Percentiles rank a stretch among this genome's conserved stretches.
These are phyloP conservation scores for Pseudocercospora macadamiae DNA, from an alignment of 2,329 filamentous ascomycete species.

Conservation along the genomic window DNA sequence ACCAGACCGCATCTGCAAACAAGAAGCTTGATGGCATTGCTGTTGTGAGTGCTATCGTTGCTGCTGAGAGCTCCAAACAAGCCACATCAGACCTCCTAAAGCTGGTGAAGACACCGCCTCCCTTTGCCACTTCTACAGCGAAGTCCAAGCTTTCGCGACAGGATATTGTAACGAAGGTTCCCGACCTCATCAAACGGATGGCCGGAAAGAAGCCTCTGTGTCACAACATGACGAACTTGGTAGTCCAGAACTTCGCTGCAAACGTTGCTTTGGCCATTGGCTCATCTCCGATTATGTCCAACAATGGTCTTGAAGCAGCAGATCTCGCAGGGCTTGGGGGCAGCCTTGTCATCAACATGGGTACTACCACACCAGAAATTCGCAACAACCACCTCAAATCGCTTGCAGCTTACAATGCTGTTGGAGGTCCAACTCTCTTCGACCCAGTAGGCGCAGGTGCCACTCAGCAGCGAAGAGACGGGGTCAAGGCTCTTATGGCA, in stretches of 20 bases:
- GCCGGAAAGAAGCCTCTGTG: conserved; percentile 65
- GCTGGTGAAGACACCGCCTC: conserved; percentile 54
- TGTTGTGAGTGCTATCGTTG: conserved; percentile 86
- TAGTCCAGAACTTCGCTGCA: conserved; percentile 93
- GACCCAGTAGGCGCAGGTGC: conserved; percentile 92
- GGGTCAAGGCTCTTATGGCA: conserved; percentile 71
- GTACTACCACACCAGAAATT: conserved; percentile 78
- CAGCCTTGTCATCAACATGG: conserved; percentile 91
- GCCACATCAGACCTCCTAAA: conserved; percentile 63
- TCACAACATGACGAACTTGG: conserved; percentile 97
- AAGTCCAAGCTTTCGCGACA: conserved; percentile 35
- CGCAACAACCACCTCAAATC: conserved; percentile 73
- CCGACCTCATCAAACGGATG: conserved; percentile 59
- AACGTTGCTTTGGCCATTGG: conserved; percentile 85
- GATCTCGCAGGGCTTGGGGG: conserved; percentile 80
- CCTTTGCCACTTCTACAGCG: conserved; percentile 37
- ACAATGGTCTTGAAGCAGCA: conserved; percentile 76
- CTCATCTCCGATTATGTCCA: conserved; percentile 92
- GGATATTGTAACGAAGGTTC: conserved; percentile 33
- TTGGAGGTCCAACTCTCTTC: conserved; percentile 74
- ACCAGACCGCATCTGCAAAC: conserved; percentile 62
- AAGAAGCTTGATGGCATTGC: conserved; percentile 79
- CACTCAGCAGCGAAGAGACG: conserved; percentile 70
- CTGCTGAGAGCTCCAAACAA: conserved; percentile 66
- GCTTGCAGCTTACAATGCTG: conserved; percentile 77